Evolutionary conservation across 2,329 filamentous ascomycete genomes (phyloP), one percentile per base, ranked within the genome.

Genomic region (Intubia oerlemansii): DNA sequence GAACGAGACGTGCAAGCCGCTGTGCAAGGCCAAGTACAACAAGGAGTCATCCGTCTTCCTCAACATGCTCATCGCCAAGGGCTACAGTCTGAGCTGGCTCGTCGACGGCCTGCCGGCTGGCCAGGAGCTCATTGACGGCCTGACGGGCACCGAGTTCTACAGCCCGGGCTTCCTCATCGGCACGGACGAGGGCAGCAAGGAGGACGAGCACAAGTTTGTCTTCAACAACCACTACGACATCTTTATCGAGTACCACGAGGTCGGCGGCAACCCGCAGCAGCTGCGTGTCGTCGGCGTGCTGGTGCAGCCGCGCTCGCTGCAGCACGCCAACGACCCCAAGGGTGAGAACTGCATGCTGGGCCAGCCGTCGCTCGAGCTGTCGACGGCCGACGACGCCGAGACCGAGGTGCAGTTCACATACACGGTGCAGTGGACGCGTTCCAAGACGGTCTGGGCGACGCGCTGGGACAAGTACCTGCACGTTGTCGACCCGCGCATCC

Each of bases 391-490:
- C 3, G 60, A 65, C 15, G 45, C 48, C 12, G 44, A 48, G 10
- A 81, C 64, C 13, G 53, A 62, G 13, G 79, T 93, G 14, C 66
- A 70, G 3, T 98, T 80, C 56, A 92, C 82, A 5, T 98, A 98
- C 55, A 81, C 77, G 39, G 80, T 95, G 10, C 77, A 74, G 51
- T 98, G 88, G 88, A 66, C 63, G 32, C 67, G 71, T 39, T 93
- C 82, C 1, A 46, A 62, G 1, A 95, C 84, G 2, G 79, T 77
- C 1, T 98, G 91, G 74, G 88, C 88, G 17, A 98, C 88, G 10
- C 69, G 88, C 38, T 98, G 88, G 88, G 88, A 98, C 59, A 95
- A 92, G 53, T 95, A 95, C 47, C 63, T 98, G 20, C 85, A 95
- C 44, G 85, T 98, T 17, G 90, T 84, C 45, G 84, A 95, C 49